Percentiles rank a stretch among this genome's conserved stretches.
Conservation (phyloP, 805 yeast species). For the Metschnikowia lachancei region DNA sequence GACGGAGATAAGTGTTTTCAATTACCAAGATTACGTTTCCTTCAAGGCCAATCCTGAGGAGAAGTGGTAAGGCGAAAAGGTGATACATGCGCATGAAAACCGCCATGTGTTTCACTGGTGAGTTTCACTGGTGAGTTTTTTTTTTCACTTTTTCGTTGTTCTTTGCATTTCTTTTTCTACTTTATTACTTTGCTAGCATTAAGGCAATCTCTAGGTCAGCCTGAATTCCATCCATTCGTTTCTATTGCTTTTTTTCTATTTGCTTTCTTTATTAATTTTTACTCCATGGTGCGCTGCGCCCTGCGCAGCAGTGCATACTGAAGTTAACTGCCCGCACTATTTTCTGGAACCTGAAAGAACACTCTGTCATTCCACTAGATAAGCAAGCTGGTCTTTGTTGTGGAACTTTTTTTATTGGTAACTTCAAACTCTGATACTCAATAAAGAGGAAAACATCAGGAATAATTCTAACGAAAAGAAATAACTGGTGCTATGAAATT, state of each 20-base stretch:
- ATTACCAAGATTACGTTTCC: slow-evolving; percentile 58
- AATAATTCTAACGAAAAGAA: not conserved
- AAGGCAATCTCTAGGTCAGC: not conserved
- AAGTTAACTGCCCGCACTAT: not conserved
- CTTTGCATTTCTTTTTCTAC: no score
- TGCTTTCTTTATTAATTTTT: not conserved
- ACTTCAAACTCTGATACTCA: not conserved
- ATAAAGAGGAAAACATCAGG: not conserved
- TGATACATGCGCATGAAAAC: not conserved
- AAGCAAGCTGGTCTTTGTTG: not conserved
- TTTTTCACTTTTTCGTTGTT: no score
- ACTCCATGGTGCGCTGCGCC: not conserved
- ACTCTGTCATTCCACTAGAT: slow-evolving; percentile 1
- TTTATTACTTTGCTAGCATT: slow-evolving; percentile 3
- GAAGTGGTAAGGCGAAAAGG: slow-evolving; percentile 58
- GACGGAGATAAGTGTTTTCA: slow-evolving; percentile 86
- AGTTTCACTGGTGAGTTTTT: no score
- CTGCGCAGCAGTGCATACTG: not conserved
- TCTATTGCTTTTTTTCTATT: not conserved
- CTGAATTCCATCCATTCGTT: not conserved
- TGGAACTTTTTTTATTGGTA: not conserved
- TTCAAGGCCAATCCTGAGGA: slow-evolving; percentile 85
- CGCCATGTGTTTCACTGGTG: no score
- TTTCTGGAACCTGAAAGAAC: slow-evolving; percentile 2
- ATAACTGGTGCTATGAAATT: slow-evolving; percentile 3